Evolutionary conservation across 176 grass and related monocot species (phyloP).

Genomic region (Triticum monococcum): DNA sequence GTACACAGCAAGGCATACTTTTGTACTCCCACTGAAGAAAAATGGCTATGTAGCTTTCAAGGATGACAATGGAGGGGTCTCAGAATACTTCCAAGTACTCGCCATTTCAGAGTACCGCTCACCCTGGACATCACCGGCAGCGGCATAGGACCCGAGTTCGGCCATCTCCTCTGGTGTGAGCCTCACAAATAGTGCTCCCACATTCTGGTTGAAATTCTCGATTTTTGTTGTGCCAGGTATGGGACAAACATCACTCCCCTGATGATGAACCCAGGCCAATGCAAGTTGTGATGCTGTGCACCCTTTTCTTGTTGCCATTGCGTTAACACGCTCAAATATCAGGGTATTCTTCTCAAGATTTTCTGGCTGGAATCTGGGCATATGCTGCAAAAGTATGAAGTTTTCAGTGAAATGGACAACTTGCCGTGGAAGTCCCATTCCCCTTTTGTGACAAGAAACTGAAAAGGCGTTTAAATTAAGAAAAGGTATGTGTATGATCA

Average conservation of each 20-base stretch:
- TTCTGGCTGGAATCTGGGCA: constrained; percentile 34
- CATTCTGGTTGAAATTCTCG: constrained; percentile 40
- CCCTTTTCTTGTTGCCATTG: constrained; percentile 40
- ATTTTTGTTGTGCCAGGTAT: constrained; percentile 63
- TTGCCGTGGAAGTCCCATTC: background rate
- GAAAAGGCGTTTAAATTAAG: background rate
- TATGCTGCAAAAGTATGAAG: background rate
- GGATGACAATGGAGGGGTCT: constrained; percentile 39
- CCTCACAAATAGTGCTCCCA: constrained; percentile 35
- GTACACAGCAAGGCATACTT: no score
- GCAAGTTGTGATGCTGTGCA: constrained; percentile 64
- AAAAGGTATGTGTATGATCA: background rate
- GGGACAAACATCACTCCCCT: constrained; percentile 48
- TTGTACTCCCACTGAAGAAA: background rate
- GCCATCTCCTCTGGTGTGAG: constrained; percentile 37
- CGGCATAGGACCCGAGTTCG: constrained; percentile 32
- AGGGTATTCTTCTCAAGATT: constrained; percentile 39
- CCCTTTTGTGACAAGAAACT: background rate
- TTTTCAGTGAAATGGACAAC: background rate
- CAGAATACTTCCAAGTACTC: constrained; percentile 34
- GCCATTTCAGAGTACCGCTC: background rate
- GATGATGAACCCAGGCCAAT: constrained; percentile 59
- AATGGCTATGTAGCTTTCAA: constrained; percentile 25
- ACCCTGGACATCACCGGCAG: constrained; percentile 11
- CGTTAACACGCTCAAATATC: constrained; percentile 36